Base-by-base conservation (phyloP, 1,284 basidiomycete species). In the Heterobasidion irregulare region DNA sequence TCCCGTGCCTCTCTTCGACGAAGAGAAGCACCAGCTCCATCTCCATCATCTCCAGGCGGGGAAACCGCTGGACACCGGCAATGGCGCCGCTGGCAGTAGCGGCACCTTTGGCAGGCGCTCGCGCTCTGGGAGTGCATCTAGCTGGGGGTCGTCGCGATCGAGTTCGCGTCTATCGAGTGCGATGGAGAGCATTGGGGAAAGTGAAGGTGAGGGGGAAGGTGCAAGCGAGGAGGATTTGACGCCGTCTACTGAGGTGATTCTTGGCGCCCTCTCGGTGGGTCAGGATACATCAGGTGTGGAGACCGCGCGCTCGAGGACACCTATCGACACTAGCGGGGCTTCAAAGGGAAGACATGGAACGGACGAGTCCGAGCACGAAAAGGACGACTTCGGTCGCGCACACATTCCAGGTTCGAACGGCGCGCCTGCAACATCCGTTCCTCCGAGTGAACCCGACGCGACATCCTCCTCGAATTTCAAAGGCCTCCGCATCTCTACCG, bases 161-260 rank as follows among this genome's bases (percentile, higher is more conserved):
- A 61, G 56, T 50, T 63, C 54, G 55, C 56, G 34, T 47, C 52
- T 51, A 38, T 63, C 54, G 9, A 19, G 18, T 4, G 12, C 38
- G 9, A 66, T 68, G 62, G 66, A 63, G 41, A 63, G 60, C 43
- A 66, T 67, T 41, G 63, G 59, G 35, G 65, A 67, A 53, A 57
- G 50, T 50, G 62, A 62, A 33, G 34, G 10, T 38, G 65, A 67
- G 53, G 57, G 50, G 43, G 62, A 62, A 18, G 38, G 13, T 19
- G 59, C 58, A 47, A 35, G n/a, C n/a, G 62, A 59, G 26, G 26
- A 26, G 26, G 61, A 62, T 34, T 55, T 50, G 34, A 58, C 56
- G 26, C 54, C 50, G 32, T 33, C 41, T 50, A 53, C 47, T 15
- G 58, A 50, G 47, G 49, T 36, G 19, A 47, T 51, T 19, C 57